Evolutionary conservation across 352 stramenopile species (phyloP).

Genomic region (Phytopythium oedochilum): DNA sequence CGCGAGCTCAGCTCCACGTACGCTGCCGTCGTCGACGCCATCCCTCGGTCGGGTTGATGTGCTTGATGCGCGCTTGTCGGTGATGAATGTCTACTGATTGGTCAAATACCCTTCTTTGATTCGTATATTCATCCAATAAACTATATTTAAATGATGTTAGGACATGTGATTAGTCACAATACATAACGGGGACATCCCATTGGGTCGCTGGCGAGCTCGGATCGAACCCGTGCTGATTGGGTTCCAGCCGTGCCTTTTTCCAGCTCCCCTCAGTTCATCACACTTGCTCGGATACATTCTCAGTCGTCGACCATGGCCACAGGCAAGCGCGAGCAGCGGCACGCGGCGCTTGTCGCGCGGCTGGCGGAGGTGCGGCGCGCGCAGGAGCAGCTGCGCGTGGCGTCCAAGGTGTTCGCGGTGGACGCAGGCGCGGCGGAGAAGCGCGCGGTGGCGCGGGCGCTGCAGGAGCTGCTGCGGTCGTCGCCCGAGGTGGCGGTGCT

Average conservation of each 20-base stretch:
- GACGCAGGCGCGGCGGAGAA: constrained; percentile 45
- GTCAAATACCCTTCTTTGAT: neutral
- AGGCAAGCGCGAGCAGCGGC: constrained; percentile 32
- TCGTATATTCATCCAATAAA: neutral
- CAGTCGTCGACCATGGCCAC: too few species aligned
- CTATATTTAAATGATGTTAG: too few species aligned
- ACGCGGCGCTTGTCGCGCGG: constrained; percentile 53
- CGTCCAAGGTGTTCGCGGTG: constrained; percentile 35
- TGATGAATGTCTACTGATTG: too few species aligned
- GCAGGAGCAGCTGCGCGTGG: constrained; percentile 28
- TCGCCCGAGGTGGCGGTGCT: constrained; percentile 68
- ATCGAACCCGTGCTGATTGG: too few species aligned
- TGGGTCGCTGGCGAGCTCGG: too few species aligned
- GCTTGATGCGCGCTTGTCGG: too few species aligned
- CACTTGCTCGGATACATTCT: too few species aligned
- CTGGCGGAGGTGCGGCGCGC: constrained; percentile 41
- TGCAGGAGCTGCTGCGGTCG: constrained; percentile 53
- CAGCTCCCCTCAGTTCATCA: too few species aligned
- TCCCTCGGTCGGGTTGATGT: constrained; percentile 8
- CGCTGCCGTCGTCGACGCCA: constrained; percentile 21
- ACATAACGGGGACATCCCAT: too few species aligned
- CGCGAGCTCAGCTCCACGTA: constrained; percentile 62
- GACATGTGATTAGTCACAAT: too few species aligned
- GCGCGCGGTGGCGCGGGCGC: constrained; percentile 30
- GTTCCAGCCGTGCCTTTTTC: too few species aligned